Evolutionary conservation across 2,329 filamentous ascomycete genomes (phyloP), one percentile per base, ranked within the genome.

Genomic region (Lasiodiplodia gonubiensis): DNA sequence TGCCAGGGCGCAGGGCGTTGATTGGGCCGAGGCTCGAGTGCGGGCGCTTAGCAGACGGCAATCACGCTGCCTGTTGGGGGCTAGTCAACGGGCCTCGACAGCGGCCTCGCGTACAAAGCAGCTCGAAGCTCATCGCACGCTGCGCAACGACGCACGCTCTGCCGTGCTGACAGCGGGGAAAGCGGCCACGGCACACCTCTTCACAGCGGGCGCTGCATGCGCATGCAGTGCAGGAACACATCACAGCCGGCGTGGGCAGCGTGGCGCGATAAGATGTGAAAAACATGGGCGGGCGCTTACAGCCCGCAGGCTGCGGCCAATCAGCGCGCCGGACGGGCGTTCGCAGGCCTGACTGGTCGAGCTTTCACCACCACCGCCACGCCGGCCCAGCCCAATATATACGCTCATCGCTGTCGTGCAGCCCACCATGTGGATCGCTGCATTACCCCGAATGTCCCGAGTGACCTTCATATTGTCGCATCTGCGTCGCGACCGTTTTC

Each of bases 231-330:
- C 59, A 39, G 59, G 42, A 51, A 63, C 59, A 63, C 46, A 63
- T 63, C 59, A 63, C 61, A 18, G 25, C 48, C 21, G 21, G 23
- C 14, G 18, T 7, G 14, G 46, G 54, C 48, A 46, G 54, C 46
- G 55, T 67, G 65, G 65, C 55, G 65, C 54, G 55, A 52, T 37
- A 27, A 33, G 48, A 42, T 30, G 65, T 60, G 65, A 60, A 60
- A 35, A 67, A 33, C 54, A 67, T 53, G 65, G 65, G 54, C 54
- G 65, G 65, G 65, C 65, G 65, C 65, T 67, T 67, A 67, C 54
- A 53, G 54, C 35, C 49, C 48, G 61, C 61, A 23, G n/a, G 16
- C 3, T 2, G 33, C 23, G 4, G 23, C 66, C 66, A 67, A 67
- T 67, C 57, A 67, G 57, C 27, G 16, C n/a, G 18, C 16, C 23